Base-by-base conservation (phyloP, 2,329 filamentous ascomycete genomes). In the Sphaerulina musiva region DNA sequence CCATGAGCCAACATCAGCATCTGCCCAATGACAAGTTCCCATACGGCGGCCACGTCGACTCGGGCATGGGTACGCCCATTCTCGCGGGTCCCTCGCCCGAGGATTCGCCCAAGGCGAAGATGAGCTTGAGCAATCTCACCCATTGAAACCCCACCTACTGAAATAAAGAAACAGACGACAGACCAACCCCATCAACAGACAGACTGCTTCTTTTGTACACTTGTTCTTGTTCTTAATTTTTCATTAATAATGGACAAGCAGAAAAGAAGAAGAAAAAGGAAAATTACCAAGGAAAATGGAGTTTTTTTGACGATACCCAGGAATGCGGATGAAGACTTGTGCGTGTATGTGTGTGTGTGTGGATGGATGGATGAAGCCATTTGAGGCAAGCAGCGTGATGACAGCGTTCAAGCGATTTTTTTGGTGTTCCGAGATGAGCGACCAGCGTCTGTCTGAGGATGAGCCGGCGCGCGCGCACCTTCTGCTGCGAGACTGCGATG, bases 111-210 rank as follows among this genome's bases (percentile, higher is more conserved):
- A 66, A 66, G 59, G 67, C 70, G 53, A 70, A 70, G 62, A 71
- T 71, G 69, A 68, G 67, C 58, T 59, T 71, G 17, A 70, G 68
- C 12, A 69, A 70, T 51, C 64, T 71, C 41, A 70, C 67, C 4
- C 65, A 67, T 53, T 68, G 39, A 53, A 50, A 17, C 14, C 14
- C 14, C 14, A 17, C 14, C 14, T 17, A 17, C 14, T 17, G 14
- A 17, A 17, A 17, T 17, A 17, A 17, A 17, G 14, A 17, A 17
- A 17, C 14, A 38, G 38, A 57, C 52, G 51, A 57, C 51, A 53
- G 39, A 46, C 46, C 23, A 43, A 31, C 9, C 46, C 14, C 14
- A 17, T 17, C 14, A 17, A 17, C 14, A 17, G 14, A 17, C 14
- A 17, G 14, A 41, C 43, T 52, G 41, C 48, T 26, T 47, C 48